Base-by-base conservation (phyloP, 441 rosid species). In the Dalechampia spathulata region DNA sequence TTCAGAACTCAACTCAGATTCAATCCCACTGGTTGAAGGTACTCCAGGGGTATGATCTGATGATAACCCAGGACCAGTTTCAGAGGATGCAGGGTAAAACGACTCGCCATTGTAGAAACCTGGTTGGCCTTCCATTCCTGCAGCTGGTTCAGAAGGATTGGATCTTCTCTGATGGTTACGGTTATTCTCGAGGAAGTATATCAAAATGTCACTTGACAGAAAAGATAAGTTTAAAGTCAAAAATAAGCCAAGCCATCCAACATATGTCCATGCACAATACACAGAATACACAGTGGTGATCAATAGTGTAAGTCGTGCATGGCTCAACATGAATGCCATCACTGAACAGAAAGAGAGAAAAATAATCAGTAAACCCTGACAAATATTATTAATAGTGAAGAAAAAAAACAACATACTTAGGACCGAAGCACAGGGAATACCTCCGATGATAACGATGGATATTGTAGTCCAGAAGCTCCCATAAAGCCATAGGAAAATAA, bases 401-500 rank as follows among this genome's bases (percentile, higher is more conserved):
- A 38, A 55, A 16, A 46, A 26, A 60, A 30, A 40, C 44, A 30
- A 56, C 15, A 56, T 57, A 52, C 34, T 27, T 15, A 52, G 26
- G 19, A 52, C 53, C n/a, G 57, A 36, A 30, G 34, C 28, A 27
- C 54, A 48, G 66, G 38, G 20, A 49, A 45, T 74, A 92, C 99
- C 96, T 78, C 83, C 94, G 15, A 83, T 58, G 42, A 78, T 53
- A 58, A 87, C 73, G 62, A 85, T 73, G 65, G 81, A 68, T 39
- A 78, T 57, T 36, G 97, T 85, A 49, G 82, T 81, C 96, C 97
- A 90, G 69, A 90, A 85, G 73, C 97, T 90, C 77, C 99, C 97
- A 73, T 83, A 87, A 55, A 84, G 70, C 96, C 97, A 90, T 23
- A 90, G 68, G 49, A 87, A 73, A 78, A 80, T 57, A 34, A 72